A percentile compares a stretch with the other conserved stretches of the same genome.
Conservation (phyloP, 306 rosid species). For the Gastrolobium villosum region DNA sequence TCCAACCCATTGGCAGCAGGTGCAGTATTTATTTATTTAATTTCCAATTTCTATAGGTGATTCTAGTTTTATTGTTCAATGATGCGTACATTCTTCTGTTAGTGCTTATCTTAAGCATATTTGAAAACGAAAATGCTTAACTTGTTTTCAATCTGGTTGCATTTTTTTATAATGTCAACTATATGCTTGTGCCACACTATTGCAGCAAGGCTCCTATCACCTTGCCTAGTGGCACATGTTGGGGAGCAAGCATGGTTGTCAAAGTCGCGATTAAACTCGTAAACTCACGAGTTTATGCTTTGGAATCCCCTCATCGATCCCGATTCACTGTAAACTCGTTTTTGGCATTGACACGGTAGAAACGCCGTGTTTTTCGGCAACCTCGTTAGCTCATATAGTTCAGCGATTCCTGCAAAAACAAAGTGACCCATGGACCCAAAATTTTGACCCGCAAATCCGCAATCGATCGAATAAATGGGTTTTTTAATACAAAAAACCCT, state of each 20-base stretch:
- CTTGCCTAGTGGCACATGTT: neutral
- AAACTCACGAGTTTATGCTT: no score
- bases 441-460: no score
- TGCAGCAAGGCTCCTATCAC: slow-evolving; percentile 1
- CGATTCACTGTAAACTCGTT: no score
- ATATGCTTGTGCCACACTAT: neutral
- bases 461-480: no score
- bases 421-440: no score
- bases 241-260: neutral
- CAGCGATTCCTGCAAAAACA: no score
- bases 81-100: slow-evolving; percentile 11
- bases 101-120: slow-evolving; percentile 6
- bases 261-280: no score
- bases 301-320: no score
- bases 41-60: slow-evolving; percentile 34
- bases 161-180: slow-evolving; percentile 16
- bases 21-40: slow-evolving; percentile 39
- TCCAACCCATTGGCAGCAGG: slow-evolving; percentile 99
- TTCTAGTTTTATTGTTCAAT: slow-evolving; percentile 32
- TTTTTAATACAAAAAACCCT: no score
- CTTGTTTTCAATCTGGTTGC: neutral
- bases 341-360: no score
- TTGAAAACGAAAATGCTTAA: neutral
- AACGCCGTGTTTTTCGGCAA: no score
- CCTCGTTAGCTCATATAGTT: no score